These are phyloP conservation scores for Fagus sylvatica DNA, from an alignment of 306 rosid genomes.

Conservation along the genomic window DNA sequence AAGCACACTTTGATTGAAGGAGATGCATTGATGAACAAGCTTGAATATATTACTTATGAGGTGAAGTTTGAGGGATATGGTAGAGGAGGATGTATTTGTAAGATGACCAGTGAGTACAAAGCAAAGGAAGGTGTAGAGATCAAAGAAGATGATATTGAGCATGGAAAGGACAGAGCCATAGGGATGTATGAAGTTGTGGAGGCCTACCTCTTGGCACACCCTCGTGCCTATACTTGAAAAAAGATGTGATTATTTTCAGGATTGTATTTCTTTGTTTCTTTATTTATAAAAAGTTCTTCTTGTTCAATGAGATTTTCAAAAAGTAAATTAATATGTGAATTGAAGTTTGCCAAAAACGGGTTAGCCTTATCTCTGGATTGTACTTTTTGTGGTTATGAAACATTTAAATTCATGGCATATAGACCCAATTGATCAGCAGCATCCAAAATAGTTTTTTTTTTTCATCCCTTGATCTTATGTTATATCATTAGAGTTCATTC, in stretches of 20 bases:
- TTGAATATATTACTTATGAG: conserved; percentile 42
- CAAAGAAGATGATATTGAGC: conserved; percentile 42
- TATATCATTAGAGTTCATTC: neutral
- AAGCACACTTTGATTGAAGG: conserved; percentile 40
- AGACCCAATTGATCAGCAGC: neutral
- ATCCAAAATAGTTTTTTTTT: neutral
- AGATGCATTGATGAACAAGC: conserved; percentile 40
- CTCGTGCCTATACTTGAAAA: conserved; percentile 34
- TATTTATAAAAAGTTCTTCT: neutral
- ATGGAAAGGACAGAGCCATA: conserved; percentile 42
- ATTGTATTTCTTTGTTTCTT: neutral
- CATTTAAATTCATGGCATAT: neutral
- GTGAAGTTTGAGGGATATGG: conserved; percentile 43
- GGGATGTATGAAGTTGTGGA: conserved; percentile 49
- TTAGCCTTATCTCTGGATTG: neutral
- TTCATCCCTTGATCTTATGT: neutral
- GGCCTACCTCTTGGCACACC: conserved; percentile 49
- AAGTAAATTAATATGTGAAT: neutral
- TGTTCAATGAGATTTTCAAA: neutral
- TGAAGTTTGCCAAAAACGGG: neutral
- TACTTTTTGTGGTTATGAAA: neutral
- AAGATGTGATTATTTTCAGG: neutral
- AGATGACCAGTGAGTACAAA: conserved; percentile 40
- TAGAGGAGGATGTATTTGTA: conserved; percentile 44
- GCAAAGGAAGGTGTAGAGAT: conserved; percentile 31